These are phyloP conservation scores for Sesbania bispinosa DNA, from an alignment of 306 rosid species.

Conservation along the genomic window DNA sequence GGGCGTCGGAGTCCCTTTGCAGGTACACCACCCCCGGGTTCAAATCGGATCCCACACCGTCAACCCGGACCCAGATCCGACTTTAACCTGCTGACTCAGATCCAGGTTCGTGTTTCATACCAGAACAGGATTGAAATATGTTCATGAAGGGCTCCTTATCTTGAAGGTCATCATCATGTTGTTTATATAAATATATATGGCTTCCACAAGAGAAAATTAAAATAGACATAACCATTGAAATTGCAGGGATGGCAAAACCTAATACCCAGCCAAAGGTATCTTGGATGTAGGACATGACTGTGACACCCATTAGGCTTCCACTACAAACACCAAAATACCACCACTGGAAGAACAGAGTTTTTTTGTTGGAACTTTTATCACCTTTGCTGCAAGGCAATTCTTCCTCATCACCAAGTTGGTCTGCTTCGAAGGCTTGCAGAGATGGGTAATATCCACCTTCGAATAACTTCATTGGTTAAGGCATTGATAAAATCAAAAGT, in stretches of 20 bases:
- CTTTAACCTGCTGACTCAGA: too few species aligned
- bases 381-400: conserved; percentile 62
- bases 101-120: too few species aligned
- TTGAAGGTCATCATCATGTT: conserved; percentile 20
- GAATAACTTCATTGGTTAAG: too few species aligned
- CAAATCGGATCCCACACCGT: too few species aligned
- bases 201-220: conserved; percentile 65
- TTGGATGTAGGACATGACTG: conserved; percentile 89
- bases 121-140: conserved; percentile 35
- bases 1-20: too few species aligned
- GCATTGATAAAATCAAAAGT: too few species aligned
- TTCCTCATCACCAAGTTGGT: conserved; percentile 72
- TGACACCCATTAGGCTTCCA: conserved; percentile 83
- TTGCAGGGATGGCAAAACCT: conserved; percentile 83
- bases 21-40: too few species aligned
- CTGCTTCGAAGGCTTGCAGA: conserved; percentile 86
- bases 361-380: conserved; percentile 41
- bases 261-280: conserved; percentile 88
- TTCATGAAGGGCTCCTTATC: conserved; percentile 24
- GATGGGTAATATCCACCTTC: conserved; percentile 93
- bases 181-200: conserved; percentile 53
- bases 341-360: conserved; percentile 67
- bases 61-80: too few species aligned
- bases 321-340: conserved; percentile 91
- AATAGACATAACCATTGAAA: conserved; percentile 57